A percentile compares a stretch with the other conserved stretches of the same genome.
Evolutionary conservation across 2,329 filamentous ascomycete species (phyloP).

Genomic region (Cylindrodendrum hubeiense): DNA sequence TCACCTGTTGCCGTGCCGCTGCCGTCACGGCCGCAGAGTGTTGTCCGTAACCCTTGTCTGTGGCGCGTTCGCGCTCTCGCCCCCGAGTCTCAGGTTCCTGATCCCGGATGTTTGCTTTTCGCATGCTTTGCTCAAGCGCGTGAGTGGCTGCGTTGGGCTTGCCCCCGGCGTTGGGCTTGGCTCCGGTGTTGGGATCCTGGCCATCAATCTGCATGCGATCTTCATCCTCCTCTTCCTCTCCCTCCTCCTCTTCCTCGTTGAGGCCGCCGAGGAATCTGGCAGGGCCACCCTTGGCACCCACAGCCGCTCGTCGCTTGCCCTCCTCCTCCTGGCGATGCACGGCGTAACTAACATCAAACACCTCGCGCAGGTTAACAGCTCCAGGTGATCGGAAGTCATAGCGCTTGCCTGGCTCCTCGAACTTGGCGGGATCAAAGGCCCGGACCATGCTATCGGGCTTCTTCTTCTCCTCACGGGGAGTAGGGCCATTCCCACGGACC

Average conservation of each 20-base stretch:
- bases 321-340: slow-evolving; percentile 98
- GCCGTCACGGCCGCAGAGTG: slow-evolving; percentile 87
- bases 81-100: slow-evolving; percentile 50
- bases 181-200: slow-evolving; percentile 59
- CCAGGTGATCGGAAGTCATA: slow-evolving; percentile 96
- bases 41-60: slow-evolving; percentile 84
- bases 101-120: slow-evolving; percentile 80
- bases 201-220: slow-evolving; percentile 71
- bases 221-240: slow-evolving; percentile 66
- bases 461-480: slow-evolving; percentile 71
- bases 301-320: slow-evolving; percentile 88
- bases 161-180: slow-evolving; percentile 54
- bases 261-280: slow-evolving; percentile 70
- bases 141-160: slow-evolving; percentile 66
- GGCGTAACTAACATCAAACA: slow-evolving; percentile 98
- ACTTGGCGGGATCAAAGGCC: slow-evolving; percentile 68
- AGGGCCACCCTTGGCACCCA: slow-evolving; percentile 77
- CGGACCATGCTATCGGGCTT: slow-evolving; percentile 58
- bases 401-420: slow-evolving; percentile 73
- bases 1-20: slow-evolving; percentile 84
- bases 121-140: slow-evolving; percentile 88
- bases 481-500: slow-evolving; percentile 77
- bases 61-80: slow-evolving; percentile 49
- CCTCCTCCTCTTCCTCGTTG: slow-evolving; percentile 75
- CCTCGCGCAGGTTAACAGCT: slow-evolving; percentile 93